phyloP scores from a whole-genome alignment of 2,329 filamentous ascomycete species.

The Fusarium camptoceras region DNA sequence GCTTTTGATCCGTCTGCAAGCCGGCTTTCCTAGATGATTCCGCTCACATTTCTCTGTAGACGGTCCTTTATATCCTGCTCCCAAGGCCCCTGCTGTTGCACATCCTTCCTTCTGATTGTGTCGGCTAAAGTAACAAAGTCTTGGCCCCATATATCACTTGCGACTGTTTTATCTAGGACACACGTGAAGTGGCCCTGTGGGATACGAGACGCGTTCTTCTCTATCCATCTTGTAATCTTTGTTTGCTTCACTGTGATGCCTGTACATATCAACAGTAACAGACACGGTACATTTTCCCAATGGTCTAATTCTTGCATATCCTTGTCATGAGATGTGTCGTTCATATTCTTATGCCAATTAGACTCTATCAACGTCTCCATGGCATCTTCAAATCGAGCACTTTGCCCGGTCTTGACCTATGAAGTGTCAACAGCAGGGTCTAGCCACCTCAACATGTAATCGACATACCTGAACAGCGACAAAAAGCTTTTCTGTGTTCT shows the following conservation, averaged over 20 bases:
- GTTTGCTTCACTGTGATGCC: neutral
- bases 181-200: neutral
- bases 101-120: neutral
- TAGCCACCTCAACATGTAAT: too few species aligned
- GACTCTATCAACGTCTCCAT: neutral
- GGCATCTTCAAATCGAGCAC: neutral
- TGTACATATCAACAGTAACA: neutral
- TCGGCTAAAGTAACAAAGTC: neutral
- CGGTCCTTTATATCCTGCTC: too few species aligned
- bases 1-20: too few species aligned
- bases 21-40: too few species aligned
- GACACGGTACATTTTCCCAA: neutral
- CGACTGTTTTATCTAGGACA: neutral
- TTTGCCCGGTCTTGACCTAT: neutral
- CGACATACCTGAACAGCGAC: neutral
- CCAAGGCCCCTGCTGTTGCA: neutral
- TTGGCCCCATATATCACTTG: neutral
- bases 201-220: neutral
- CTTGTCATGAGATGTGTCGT: neutral
- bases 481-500: neutral
- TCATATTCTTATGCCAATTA: neutral
- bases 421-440: neutral
- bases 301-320: neutral
- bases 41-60: too few species aligned
- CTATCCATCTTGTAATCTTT: neutral